These are phyloP conservation scores for Talaromyces piceae DNA, from an alignment of 2,329 filamentous ascomycete species.

Conservation along the genomic window DNA sequence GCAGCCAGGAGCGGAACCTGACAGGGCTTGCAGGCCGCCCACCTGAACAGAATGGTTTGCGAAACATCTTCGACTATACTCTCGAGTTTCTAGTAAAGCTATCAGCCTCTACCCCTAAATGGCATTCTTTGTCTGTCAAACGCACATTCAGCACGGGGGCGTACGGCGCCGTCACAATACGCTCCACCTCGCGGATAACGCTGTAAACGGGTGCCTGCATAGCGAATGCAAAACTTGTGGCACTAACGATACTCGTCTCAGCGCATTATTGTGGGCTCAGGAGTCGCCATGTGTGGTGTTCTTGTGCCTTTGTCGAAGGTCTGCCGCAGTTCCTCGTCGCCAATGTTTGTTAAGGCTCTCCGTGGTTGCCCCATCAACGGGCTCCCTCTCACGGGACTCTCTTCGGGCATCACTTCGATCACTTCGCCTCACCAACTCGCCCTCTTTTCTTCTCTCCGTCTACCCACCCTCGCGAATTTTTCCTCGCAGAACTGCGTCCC, in stretches of 20 bases:
- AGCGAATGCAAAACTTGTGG: neutral
- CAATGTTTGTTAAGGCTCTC: conserved; percentile 1
- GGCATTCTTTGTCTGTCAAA: neutral
- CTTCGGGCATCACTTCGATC: neutral
- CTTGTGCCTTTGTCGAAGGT: neutral
- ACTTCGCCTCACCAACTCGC: neutral
- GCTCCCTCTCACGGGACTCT: neutral
- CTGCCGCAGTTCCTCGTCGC: neutral
- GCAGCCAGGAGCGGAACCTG: conserved; percentile 39
- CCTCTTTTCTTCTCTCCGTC: neutral
- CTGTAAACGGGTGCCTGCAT: conserved; percentile 20
- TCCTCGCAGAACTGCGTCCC: neutral
- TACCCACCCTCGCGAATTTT: neutral
- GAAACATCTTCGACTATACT: conserved; percentile 22
- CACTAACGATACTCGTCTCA: neutral
- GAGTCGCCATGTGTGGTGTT: neutral
- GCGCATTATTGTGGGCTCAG: neutral
- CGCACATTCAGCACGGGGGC: conserved; percentile 45
- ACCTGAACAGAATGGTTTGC: conserved; percentile 32
- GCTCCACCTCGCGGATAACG: conserved; percentile 38
- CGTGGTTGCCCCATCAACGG: conserved; percentile 13
- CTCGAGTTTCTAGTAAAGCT: conserved; percentile 23
- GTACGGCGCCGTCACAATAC: conserved; percentile 43
- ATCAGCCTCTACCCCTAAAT: conserved; percentile 1
- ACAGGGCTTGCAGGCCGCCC: conserved; percentile 44